A percentile compares a stretch with the other conserved stretches of the same genome.
These are phyloP conservation scores for Quillaja saponaria DNA, from an alignment of 306 rosid genomes.

Conservation along the genomic window DNA sequence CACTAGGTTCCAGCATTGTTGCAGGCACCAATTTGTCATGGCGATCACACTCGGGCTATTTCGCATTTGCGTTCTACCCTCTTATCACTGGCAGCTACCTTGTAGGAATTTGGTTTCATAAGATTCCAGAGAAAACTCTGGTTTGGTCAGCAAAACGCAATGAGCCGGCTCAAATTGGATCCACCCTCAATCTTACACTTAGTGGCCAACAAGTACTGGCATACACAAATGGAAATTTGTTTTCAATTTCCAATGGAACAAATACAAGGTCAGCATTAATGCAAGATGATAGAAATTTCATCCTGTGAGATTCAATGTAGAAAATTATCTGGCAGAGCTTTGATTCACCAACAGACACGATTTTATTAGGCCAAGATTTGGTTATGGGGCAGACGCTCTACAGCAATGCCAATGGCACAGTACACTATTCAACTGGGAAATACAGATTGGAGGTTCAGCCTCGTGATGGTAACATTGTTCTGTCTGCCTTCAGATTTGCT, in stretches of 20 bases:
- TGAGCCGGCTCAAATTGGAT: constrained; percentile 24
- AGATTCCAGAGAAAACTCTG: constrained; percentile 19
- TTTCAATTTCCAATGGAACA: constrained; percentile 16
- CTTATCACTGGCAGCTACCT: constrained; percentile 13
- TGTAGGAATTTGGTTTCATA: constrained; percentile 36
- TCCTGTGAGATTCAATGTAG: constrained; percentile 10
- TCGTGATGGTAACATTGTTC: constrained; percentile 36
- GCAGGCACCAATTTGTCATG: constrained; percentile 39
- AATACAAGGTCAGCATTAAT: constrained; percentile 20
- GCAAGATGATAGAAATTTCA: constrained; percentile 31
- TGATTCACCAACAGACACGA: constrained; percentile 39
- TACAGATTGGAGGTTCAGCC: constrained; percentile 33
- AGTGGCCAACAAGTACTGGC: constrained; percentile 22
- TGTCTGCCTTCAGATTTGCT: constrained; percentile 19
- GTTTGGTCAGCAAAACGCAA: constrained; percentile 44
- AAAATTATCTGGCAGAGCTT: constrained; percentile 32
- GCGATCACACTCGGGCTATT: constrained; percentile 32
- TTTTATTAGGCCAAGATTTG: constrained; percentile 37
- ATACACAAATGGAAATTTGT: constrained; percentile 6
- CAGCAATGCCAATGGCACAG: constrained; percentile 34
- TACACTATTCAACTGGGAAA: constrained; percentile 35
- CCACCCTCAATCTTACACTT: constrained; percentile 23
- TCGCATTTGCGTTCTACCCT: constrained; percentile 35
- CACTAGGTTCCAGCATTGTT: constrained; percentile 23
- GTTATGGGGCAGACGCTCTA: constrained; percentile 19